These are phyloP conservation scores for Sphagnum fallax DNA, from an alignment of 228 moss, liverwort and hornwort species.

Conservation along the genomic window DNA sequence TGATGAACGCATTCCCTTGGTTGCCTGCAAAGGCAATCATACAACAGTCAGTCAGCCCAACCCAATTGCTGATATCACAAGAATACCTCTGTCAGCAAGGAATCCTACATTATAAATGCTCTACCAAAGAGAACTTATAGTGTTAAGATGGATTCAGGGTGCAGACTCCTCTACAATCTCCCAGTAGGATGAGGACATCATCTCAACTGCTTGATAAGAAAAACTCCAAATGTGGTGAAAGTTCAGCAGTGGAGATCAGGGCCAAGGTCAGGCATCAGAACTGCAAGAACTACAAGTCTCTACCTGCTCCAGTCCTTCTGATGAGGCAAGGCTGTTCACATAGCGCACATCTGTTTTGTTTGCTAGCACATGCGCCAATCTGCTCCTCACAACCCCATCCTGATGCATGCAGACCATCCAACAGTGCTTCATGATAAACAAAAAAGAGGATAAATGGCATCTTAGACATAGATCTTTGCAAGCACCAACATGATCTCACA, in stretches of 20 bases:
- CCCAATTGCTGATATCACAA: neutral
- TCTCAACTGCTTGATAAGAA: no score
- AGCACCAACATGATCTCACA: neutral
- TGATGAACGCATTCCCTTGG: conserved; percentile 65
- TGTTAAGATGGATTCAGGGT: no score
- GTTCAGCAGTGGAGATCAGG: no score
- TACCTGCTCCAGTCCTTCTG: conserved; percentile 34
- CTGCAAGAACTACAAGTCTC: no score
- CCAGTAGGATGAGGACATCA: no score
- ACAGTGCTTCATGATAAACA: neutral
- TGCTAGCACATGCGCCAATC: conserved; percentile 42
- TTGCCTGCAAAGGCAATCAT: conserved; percentile 23
- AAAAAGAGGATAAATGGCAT: neutral
- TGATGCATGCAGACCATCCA: conserved; percentile 9
- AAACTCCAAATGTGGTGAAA: no score
- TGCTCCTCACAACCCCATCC: conserved; percentile 64
- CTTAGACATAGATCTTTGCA: neutral
- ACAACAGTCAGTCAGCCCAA: neutral
- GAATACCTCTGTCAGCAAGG: no score
- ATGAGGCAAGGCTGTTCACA: conserved; percentile 26
- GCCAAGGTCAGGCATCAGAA: no score
- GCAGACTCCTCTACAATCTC: no score
- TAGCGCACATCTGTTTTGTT: conserved; percentile 57
- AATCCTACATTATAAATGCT: neutral
- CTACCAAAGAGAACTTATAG: neutral